Percentiles rank a stretch among this genome's conserved stretches.
phyloP scores from a whole-genome alignment of 345 rosid genomes.

The Euphorbia lathyris region DNA sequence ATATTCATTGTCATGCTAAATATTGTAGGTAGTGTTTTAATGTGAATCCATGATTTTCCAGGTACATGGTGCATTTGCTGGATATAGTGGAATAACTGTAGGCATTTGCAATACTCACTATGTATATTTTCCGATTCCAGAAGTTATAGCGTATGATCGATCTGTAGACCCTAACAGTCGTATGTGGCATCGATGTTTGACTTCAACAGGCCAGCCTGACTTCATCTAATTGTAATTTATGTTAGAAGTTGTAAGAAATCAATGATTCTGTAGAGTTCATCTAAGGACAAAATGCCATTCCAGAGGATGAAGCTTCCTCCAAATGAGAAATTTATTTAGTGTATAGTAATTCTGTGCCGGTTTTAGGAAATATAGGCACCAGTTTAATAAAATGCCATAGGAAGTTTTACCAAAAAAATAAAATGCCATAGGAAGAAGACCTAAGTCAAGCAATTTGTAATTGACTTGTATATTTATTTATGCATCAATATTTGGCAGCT shows the following conservation, averaged over 20 bases:
- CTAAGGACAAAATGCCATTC: background rate
- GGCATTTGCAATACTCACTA: conserved; percentile 97
- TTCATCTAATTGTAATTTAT: conserved; percentile 35
- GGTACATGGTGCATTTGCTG: conserved; percentile 98
- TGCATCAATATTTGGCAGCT: background rate
- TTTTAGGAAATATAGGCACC: background rate
- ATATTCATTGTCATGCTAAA: background rate
- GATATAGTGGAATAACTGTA: conserved; percentile 89
- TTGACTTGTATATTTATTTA: no score
- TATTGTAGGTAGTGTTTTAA: background rate
- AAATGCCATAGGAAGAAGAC: background rate
- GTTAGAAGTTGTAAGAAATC: background rate
- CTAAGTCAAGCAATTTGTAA: background rate
- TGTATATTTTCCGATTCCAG: conserved; percentile 89
- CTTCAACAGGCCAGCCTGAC: conserved; percentile 97
- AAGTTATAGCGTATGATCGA: conserved; percentile 82
- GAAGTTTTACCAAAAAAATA: no score
- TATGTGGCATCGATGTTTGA: conserved; percentile 99
- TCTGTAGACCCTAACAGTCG: conserved; percentile 91
- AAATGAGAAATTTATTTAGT: background rate
- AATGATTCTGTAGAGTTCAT: background rate
- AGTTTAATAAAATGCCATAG: background rate
- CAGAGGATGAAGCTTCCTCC: background rate
- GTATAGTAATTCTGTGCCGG: background rate
- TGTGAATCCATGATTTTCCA: conserved; percentile 26